Conservation (phyloP, 176 grass and related monocot genomes). For the Triticum urartu region DNA sequence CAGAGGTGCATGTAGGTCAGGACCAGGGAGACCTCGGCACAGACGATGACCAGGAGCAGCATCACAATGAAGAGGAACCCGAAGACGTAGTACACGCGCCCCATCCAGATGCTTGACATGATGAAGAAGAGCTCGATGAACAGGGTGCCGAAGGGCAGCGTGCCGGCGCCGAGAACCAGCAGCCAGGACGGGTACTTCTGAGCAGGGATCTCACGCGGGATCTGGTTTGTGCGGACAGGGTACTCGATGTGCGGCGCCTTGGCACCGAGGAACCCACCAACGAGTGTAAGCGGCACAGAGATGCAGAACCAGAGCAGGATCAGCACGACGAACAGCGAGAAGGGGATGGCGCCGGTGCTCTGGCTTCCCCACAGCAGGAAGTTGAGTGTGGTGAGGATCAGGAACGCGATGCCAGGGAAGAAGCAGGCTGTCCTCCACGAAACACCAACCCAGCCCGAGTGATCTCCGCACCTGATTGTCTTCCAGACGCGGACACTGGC, state of each 20-base stretch:
- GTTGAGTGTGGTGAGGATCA: conserved; percentile 79
- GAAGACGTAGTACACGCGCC: conserved; percentile 75
- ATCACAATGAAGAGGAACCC: conserved; percentile 74
- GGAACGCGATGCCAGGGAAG: conserved; percentile 80
- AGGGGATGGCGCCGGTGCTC: conserved; percentile 72
- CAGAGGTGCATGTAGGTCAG: conserved; percentile 86
- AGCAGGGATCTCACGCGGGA: conserved; percentile 71
- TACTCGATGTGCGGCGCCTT: conserved; percentile 76
- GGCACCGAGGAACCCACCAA: conserved; percentile 69
- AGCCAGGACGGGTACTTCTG: conserved; percentile 83
- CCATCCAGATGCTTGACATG: conserved; percentile 87
- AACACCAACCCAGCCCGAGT: conserved; percentile 63
- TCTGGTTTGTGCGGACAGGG: conserved; percentile 79
- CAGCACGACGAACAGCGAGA: conserved; percentile 62
- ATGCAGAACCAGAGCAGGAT: conserved; percentile 83
- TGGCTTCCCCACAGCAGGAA: conserved; percentile 86
- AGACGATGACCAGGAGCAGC: conserved; percentile 72
- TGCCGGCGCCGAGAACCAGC: conserved; percentile 75
- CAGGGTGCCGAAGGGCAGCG: conserved; percentile 71
- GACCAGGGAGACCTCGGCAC: conserved; percentile 72
- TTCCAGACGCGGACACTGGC: conserved; percentile 63
- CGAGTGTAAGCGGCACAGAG: conserved; percentile 68
- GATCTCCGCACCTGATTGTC: conserved; percentile 68
- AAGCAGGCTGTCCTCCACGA: conserved; percentile 70
- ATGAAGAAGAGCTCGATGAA: conserved; percentile 92